Evolutionary conservation across 345 rosid species (phyloP).

Genomic region (Cardamine chenopodiifolia): DNA sequence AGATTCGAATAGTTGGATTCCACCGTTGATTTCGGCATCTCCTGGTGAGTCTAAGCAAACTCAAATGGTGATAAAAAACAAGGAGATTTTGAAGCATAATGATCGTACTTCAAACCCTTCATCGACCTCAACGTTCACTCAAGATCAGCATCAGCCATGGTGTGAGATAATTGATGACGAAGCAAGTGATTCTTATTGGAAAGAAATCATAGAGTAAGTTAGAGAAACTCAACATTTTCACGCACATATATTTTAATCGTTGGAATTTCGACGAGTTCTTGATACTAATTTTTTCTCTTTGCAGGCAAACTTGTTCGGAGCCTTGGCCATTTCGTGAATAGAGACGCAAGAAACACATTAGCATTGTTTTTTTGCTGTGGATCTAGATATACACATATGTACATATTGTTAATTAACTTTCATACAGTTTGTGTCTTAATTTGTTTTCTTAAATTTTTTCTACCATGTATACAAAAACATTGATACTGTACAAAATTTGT

Average conservation of each 20-base stretch:
- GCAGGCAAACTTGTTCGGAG: conserved; percentile 61
- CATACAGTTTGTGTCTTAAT: conserved; percentile 20
- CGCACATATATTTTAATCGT: not conserved
- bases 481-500: conserved; percentile 32
- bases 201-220: conserved; percentile 60
- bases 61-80: conserved; percentile 37
- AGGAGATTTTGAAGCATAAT: conserved; percentile 32
- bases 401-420: conserved; percentile 30
- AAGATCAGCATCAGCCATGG: conserved; percentile 52
- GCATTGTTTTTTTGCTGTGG: conserved; percentile 37
- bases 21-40: conserved; percentile 51
- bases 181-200: conserved; percentile 60
- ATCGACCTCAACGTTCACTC: conserved; percentile 57
- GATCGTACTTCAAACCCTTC: conserved; percentile 55
- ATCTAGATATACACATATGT: conserved; percentile 4
- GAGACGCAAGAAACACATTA: conserved; percentile 18
- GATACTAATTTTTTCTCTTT: not conserved
- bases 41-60: conserved; percentile 39
- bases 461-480: conserved; percentile 21
- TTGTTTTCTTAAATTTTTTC: not conserved
- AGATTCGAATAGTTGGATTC: conserved; percentile 42
- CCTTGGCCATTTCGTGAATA: conserved; percentile 53
- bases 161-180: conserved; percentile 52
- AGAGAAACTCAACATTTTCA: not conserved
- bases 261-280: conserved; percentile 15